Evolutionary conservation across 148 eudicot genomes (phyloP).

Genomic region (Amaranthus hypochondriacus): DNA sequence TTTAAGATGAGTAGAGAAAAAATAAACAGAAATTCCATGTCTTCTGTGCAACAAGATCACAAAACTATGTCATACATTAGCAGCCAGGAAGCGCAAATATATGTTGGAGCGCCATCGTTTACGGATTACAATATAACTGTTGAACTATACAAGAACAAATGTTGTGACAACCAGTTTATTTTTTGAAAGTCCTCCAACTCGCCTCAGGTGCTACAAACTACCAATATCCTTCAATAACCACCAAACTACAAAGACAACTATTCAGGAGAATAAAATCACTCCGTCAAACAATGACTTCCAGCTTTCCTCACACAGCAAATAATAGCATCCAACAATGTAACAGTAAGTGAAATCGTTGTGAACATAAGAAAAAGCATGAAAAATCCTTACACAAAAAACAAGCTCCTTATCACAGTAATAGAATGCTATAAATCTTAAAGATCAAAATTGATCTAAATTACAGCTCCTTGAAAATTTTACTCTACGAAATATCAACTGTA

Average conservation of each 20-base stretch:
- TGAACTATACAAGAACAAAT: slow-evolving; percentile 2
- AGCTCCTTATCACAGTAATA: not conserved
- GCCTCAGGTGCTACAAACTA: slow-evolving; percentile 4
- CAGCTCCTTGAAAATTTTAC: not conserved
- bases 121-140: not conserved
- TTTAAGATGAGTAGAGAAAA: not conserved
- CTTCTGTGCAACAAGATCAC: not conserved
- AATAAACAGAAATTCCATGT: not conserved
- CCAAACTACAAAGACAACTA: not conserved
- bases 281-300: not conserved
- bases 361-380: not conserved
- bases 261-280: not conserved
- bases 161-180: not conserved
- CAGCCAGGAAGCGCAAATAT: not conserved
- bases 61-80: not conserved
- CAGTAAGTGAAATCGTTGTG: not conserved
- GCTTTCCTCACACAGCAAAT: not conserved
- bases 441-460: not conserved
- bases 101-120: not conserved
- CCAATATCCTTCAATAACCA: not conserved
- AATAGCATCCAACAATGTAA: not conserved
- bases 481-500: slow-evolving; percentile 1
- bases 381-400: not conserved
- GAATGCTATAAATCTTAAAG: not conserved
- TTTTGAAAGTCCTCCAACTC: not conserved